phyloP scores from a whole-genome alignment of 2,329 filamentous ascomycete genomes.

The Orbilia quercus region DNA sequence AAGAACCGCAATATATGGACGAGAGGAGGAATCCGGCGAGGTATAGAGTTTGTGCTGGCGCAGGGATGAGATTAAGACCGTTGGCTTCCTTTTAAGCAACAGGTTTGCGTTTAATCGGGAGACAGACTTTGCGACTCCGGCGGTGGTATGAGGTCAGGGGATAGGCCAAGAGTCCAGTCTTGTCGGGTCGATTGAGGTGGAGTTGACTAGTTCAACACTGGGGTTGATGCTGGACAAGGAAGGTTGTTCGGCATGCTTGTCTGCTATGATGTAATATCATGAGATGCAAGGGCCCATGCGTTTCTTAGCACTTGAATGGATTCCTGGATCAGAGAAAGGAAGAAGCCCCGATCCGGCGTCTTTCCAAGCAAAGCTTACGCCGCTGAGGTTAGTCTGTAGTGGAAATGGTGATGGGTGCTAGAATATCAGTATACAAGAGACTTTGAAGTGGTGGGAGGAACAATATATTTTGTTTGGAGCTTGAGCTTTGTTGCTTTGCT shows the following conservation, averaged over 20 bases:
- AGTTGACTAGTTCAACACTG: constrained; percentile 35
- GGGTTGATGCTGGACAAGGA: constrained; percentile 43
- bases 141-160: background rate
- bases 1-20: constrained; percentile 24
- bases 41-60: constrained; percentile 19
- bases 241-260: constrained; percentile 49
- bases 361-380: constrained; percentile 20
- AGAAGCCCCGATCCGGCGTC: constrained; percentile 25
- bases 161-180: constrained; percentile 4
- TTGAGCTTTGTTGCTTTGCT: constrained; percentile 5
- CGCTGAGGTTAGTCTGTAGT: background rate
- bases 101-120: background rate
- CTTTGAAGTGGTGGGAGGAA: background rate
- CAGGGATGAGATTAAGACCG: constrained; percentile 11
- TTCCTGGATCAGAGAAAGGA: background rate
- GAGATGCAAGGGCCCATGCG: constrained; percentile 47
- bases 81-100: constrained; percentile 4
- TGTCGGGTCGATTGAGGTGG: constrained; percentile 33
- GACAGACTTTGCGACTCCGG: constrained; percentile 16
- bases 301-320: constrained; percentile 1
- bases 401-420: background rate
- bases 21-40: background rate
- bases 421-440: background rate
- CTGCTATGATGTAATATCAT: constrained; percentile 57
- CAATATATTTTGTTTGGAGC: background rate